Percentiles rank a stretch among this genome's conserved stretches.
Evolutionary conservation across 768 basidiomycete species (phyloP).

Genomic region (Tulasnella sp.): DNA sequence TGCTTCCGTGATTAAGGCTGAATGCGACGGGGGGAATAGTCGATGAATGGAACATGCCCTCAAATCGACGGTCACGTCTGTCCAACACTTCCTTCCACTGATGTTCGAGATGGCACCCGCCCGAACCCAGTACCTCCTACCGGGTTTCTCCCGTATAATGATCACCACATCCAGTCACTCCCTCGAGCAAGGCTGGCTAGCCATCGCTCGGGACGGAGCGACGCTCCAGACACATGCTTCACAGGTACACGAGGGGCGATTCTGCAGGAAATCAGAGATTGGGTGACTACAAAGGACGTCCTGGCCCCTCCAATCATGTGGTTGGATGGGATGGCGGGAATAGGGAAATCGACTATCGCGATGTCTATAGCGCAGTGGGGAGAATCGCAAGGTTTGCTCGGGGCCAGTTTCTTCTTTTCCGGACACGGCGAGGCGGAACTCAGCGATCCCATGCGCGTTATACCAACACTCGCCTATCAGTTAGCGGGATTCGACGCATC

Average conservation of each 20-base stretch:
- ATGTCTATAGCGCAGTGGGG: conserved; percentile 27
- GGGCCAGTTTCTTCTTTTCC: conserved; percentile 29
- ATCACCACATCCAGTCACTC: too few relatives aligned
- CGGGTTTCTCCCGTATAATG: too few relatives aligned
- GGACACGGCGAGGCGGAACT: conserved; percentile 18
- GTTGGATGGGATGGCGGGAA: conserved; percentile 28
- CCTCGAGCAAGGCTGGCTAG: too few relatives aligned
- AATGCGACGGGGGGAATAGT: too few relatives aligned
- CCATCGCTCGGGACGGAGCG: too few relatives aligned
- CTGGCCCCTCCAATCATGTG: conserved; percentile 20
- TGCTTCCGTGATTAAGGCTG: too few relatives aligned
- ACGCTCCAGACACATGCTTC: not conserved
- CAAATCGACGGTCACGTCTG: too few relatives aligned
- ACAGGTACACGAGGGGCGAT: not conserved
- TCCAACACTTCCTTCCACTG: too few relatives aligned
- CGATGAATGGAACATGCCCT: too few relatives aligned
- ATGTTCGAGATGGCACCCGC: too few relatives aligned
- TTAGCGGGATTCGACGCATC: conserved; percentile 20
- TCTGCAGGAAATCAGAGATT: not conserved
- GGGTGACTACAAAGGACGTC: not conserved
- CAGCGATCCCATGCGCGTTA: conserved; percentile 21
- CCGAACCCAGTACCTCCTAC: too few relatives aligned
- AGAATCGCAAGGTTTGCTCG: conserved; percentile 22
- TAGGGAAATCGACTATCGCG: conserved; percentile 32
- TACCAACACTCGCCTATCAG: conserved; percentile 28